Evolutionary conservation across 1,284 basidiomycete genomes (phyloP), one percentile per base, ranked within the genome.

Genomic region (Boletellus deceptivus): DNA sequence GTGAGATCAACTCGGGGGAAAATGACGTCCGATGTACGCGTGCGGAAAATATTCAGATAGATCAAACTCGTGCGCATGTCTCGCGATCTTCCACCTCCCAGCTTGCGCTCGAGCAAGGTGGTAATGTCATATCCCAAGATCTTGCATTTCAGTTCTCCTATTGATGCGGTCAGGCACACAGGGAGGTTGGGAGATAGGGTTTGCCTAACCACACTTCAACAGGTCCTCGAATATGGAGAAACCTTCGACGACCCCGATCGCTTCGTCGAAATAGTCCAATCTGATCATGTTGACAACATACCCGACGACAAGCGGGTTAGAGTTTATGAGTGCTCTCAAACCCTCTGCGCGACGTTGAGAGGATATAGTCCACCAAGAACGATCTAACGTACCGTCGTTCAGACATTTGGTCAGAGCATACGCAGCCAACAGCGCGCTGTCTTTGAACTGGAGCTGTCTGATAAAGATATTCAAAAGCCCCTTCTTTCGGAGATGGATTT

Each of bases 201-300:
- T 13, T 6, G 17, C 6, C 42, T 20, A 34, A 55, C 54, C 34
- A 24, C 48, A 55, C 39, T 14, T 37, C 35, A 55, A 22, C 42
- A 55, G 35, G n/a, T 55, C 49, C 41, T 55, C 44, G 14, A 55
- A 55, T 14, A 55, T 44, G 27, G 44, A 47, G 29, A 55, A 51
- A 7, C 54, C 54, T 38, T 51, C 53, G 9, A 44, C 38, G 14
- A 48, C 16, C 18, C 54, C 54, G 17, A 55, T 37, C 2, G 54
- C 54, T 47, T 55, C 54, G 22, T 55, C 54, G 17, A 55, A 55
- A 45, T 55, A 55, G 42, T 52, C 54, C 38, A 55, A 31, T 45
- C 54, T 36, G 24, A 55, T 55, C 54, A 55, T 55, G 29, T 55
- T 52, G 11, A 55, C 54, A 14, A 55, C 44, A 33, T 50, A 48